phyloP scores from a whole-genome alignment of 148 eudicot genomes.

The Rhododendron henanense region DNA sequence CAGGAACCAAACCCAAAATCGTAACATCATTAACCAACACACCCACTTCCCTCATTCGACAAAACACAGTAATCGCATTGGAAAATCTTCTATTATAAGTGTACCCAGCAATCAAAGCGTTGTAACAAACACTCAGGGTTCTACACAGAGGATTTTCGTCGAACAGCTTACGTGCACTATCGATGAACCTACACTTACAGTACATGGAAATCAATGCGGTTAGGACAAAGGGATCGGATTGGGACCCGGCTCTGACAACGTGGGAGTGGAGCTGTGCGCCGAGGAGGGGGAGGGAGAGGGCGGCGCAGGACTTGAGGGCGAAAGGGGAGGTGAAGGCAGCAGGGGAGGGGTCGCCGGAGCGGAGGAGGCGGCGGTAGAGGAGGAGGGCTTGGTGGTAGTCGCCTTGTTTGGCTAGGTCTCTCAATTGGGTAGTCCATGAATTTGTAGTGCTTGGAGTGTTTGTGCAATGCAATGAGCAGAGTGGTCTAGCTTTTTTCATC shows the following conservation, averaged over 20 bases:
- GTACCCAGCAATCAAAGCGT: constrained; percentile 75
- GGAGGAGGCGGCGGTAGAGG: constrained; percentile 63
- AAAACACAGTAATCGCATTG: constrained; percentile 34
- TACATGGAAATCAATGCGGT: constrained; percentile 67
- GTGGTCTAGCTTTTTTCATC: background rate
- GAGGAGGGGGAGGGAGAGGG: constrained; percentile 39
- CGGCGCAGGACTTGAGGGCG: constrained; percentile 61
- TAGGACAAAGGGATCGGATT: constrained; percentile 49
- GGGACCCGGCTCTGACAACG: constrained; percentile 53
- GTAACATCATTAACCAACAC: constrained; percentile 51
- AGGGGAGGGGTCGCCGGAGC: constrained; percentile 40
- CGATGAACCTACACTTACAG: constrained; percentile 27
- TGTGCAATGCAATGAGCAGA: background rate
- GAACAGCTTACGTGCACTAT: constrained; percentile 52
- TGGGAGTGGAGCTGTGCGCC: constrained; percentile 68
- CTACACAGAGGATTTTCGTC: constrained; percentile 47
- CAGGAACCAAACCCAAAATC: constrained; percentile 64
- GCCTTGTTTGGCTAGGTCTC: constrained; percentile 45
- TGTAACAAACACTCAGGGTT: constrained; percentile 57
- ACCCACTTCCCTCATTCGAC: constrained; percentile 42
- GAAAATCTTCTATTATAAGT: constrained; percentile 21
- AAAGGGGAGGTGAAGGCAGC: constrained; percentile 70
- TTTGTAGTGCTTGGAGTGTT: background rate
- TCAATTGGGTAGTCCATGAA: constrained; percentile 56
- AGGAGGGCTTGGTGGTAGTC: constrained; percentile 41